Evolutionary conservation across 2,329 filamentous ascomycete species (phyloP).

Genomic region (Zymoseptoria passerinii): DNA sequence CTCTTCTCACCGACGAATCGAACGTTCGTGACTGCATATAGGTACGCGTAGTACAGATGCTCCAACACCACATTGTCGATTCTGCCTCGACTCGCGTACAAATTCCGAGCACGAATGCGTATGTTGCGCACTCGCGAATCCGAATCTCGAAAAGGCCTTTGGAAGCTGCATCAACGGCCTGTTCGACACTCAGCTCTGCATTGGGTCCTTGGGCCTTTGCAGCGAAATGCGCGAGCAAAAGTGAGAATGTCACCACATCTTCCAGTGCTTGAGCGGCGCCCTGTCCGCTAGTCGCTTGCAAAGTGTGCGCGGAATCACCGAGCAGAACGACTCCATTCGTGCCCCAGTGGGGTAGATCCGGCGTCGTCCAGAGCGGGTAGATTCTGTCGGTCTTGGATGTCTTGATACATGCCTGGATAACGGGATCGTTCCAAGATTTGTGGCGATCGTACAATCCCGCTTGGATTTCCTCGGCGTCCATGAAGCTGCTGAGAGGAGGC

Average conservation of each 20-base stretch:
- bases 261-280: slow-evolving; percentile 49
- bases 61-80: slow-evolving; percentile 1
- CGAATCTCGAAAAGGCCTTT: slow-evolving; percentile 3
- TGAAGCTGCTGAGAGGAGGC: neutral
- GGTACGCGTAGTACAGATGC: slow-evolving; percentile 2
- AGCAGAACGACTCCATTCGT: slow-evolving; percentile 43
- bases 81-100: slow-evolving; percentile 1
- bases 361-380: slow-evolving; percentile 43
- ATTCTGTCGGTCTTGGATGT: slow-evolving; percentile 35
- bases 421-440: slow-evolving; percentile 38
- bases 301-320: slow-evolving; percentile 50
- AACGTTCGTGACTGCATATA: slow-evolving; percentile 2
- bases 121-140: slow-evolving; percentile 1
- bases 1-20: slow-evolving; percentile 1
- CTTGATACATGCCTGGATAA: slow-evolving; percentile 29
- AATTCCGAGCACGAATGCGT: slow-evolving; percentile 1
- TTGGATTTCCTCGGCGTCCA: slow-evolving; percentile 16
- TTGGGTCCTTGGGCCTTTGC: neutral
- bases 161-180: neutral
- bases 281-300: slow-evolving; percentile 47
- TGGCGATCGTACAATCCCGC: slow-evolving; percentile 36
- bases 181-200: neutral
- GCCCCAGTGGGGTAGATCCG: slow-evolving; percentile 42
- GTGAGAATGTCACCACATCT: slow-evolving; percentile 41
- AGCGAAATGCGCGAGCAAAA: slow-evolving; percentile 28